Evolutionary conservation across 2,329 filamentous ascomycete species (phyloP).

Genomic region (Chlorencoelia australis): DNA sequence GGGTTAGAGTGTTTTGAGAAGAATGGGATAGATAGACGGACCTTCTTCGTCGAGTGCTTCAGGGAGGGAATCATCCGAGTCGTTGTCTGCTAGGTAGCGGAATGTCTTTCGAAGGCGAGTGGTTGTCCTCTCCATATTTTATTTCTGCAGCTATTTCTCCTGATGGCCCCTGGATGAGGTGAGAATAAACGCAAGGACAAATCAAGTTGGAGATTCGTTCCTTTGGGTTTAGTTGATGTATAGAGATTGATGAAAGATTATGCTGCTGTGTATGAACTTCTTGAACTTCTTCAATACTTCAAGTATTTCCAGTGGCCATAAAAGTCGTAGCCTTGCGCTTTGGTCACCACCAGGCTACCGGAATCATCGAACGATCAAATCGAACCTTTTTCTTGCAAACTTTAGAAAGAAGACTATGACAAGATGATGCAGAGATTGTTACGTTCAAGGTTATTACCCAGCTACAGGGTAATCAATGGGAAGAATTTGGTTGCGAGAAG

Average conservation of each 20-base stretch:
- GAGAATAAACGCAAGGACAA: too few relatives aligned
- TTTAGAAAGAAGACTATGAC: too few relatives aligned
- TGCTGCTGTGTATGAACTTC: too few relatives aligned
- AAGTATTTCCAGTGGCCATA: too few relatives aligned
- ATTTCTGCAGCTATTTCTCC: background rate
- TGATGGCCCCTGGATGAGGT: too few relatives aligned
- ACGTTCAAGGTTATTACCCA: constrained; percentile 17
- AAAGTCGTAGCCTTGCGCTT: constrained; percentile 8
- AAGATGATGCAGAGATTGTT: constrained; percentile 25
- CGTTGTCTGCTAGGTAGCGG: constrained; percentile 56
- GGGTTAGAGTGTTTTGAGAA: constrained; percentile 19
- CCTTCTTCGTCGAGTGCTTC: constrained; percentile 69
- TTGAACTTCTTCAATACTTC: too few relatives aligned
- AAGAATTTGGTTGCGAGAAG: constrained; percentile 28
- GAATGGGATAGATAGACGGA: constrained; percentile 24
- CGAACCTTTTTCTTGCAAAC: constrained; percentile 3
- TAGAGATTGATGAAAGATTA: too few relatives aligned
- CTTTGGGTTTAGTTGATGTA: too few relatives aligned
- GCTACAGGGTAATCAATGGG: constrained; percentile 9
- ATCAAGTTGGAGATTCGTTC: too few relatives aligned
- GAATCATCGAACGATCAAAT: constrained; percentile 2
- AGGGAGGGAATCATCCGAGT: constrained; percentile 40
- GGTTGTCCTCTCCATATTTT: constrained; percentile 26
- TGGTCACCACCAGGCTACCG: constrained; percentile 9
- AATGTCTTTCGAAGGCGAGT: constrained; percentile 68